A percentile compares a stretch with the other conserved stretches of the same genome.
Evolutionary conservation across 1,284 basidiomycete species (phyloP).

Genomic region (Sporisorium reilianum): DNA sequence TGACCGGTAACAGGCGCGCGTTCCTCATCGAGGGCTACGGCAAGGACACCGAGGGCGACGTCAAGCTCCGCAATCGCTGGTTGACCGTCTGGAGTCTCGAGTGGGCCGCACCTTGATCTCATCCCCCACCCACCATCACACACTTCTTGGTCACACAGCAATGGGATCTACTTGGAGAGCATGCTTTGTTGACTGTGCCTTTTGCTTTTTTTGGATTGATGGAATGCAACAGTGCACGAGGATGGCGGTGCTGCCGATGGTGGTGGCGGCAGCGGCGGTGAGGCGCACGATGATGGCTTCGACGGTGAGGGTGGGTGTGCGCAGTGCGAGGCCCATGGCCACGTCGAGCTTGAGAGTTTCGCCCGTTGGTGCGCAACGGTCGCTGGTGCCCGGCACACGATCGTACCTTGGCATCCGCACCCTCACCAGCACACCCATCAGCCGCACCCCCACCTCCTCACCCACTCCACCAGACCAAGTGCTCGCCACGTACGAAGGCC

Average conservation of each 20-base stretch:
- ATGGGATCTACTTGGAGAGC: too few relatives aligned
- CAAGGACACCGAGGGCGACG: constrained; percentile 36
- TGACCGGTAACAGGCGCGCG: constrained; percentile 31
- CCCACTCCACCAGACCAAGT: neutral
- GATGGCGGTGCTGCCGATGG: constrained; percentile 3
- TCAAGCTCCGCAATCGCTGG: constrained; percentile 50
- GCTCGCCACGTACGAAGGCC: constrained; percentile 72
- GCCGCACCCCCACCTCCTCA: neutral
- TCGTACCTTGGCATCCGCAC: neutral
- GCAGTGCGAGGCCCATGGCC: neutral
- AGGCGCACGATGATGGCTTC: constrained; percentile 9
- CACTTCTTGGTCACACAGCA: too few relatives aligned
- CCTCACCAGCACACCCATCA: constrained; percentile 9
- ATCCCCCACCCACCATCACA: neutral
- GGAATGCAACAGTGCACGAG: constrained; percentile 13
- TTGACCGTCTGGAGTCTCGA: constrained; percentile 49
- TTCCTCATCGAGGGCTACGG: constrained; percentile 48
- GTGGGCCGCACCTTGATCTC: constrained; percentile 24
- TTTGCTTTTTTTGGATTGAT: constrained; percentile 12
- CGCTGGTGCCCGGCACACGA: neutral
- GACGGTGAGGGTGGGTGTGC: neutral
- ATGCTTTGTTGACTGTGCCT: constrained; percentile 45
- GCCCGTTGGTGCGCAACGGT: neutral
- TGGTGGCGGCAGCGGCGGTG: constrained; percentile 3
- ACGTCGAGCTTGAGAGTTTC: neutral